Base-by-base conservation (phyloP, 2,329 filamentous ascomycete species). In the Fusarium albosuccineum region DNA sequence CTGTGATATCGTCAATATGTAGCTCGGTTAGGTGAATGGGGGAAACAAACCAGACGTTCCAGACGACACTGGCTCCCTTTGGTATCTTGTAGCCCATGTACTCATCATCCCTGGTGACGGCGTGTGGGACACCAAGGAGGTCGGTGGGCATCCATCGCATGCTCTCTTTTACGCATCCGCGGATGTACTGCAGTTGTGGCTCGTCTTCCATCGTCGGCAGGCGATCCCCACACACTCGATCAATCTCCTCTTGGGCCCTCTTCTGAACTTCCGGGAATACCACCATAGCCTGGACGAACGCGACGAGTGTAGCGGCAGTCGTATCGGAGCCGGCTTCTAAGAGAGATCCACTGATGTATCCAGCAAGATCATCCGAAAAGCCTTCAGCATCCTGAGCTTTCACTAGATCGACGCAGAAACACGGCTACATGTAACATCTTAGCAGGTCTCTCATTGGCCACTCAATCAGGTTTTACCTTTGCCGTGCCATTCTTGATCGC, bases 201-300 rank as follows among this genome's bases (percentile, higher is more conserved):
- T 78, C 75, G 61, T 87, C 84, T 0, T 79, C 73, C 67, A 82
- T 78, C 7, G 65, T 74, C 0, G 84, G 85, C 9, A 83, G 57
- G 2, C 83, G 75, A 22, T 79, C 70, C 4, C 84, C 82, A 40
- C 85, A 75, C 2, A 85, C 77, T 0, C 72, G 62, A 54, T 86
- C 83, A 14, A 86, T 75, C 49, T 83, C 80, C 0, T 70, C 63
- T 30, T 82, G 81, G 0, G 78, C 82, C 27, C 70, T 75, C 57
- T 66, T 78, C 61, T 85, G 82, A 0, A 84, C 79, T 3, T 78
- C 78, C 2, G 76, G 77, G 29, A 79, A 78, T 0, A 82, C 69
- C 1, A 79, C 68, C 82, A 86, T 84, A 7, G 85, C 85, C 14
- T 83, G 76, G 3, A 83, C 73, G 17, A 79, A 73, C 64, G 74